These are phyloP conservation scores for Alternaria brassicae DNA, from an alignment of 2,329 filamentous ascomycete genomes.

Conservation along the genomic window DNA sequence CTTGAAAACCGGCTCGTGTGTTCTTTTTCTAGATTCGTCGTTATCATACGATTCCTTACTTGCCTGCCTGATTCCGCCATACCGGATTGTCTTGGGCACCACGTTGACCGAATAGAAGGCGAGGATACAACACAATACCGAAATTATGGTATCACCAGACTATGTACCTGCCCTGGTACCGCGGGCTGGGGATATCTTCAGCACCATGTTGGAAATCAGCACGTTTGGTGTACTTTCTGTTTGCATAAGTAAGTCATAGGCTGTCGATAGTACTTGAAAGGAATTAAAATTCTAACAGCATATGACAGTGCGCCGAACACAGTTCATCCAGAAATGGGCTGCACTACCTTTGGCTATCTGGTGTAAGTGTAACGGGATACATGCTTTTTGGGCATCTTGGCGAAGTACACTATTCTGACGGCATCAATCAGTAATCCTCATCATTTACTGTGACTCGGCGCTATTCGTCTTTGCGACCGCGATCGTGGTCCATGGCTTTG, in stretches of 20 bases:
- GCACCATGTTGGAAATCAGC: conserved; percentile 29
- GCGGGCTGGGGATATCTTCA: conserved; percentile 31
- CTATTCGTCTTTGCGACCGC: conserved; percentile 66
- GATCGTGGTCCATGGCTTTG: conserved; percentile 64
- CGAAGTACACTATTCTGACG: background rate
- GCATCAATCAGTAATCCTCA: conserved; percentile 61
- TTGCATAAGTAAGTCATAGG: conserved; percentile 19
- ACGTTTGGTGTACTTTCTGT: conserved; percentile 34
- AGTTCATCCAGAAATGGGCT: conserved; percentile 31
- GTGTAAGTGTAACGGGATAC: conserved; percentile 13
- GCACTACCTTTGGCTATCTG: conserved; percentile 31
- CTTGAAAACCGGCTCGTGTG: background rate
- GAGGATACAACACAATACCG: background rate
- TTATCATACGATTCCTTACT: background rate
- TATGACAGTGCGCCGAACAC: conserved; percentile 31
- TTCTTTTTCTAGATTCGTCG: background rate
- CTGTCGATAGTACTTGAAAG: background rate
- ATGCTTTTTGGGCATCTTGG: background rate
- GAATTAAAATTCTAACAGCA: background rate
- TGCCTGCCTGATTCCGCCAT: background rate
- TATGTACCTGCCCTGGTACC: conserved; percentile 30
- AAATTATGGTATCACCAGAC: background rate
- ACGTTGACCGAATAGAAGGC: background rate
- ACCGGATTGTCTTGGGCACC: background rate
- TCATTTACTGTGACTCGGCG: conserved; percentile 67